Evolutionary conservation across 179 eudicot species (phyloP), one percentile per base, ranked within the genome.

Genomic region (Carnegiea gigantea): DNA sequence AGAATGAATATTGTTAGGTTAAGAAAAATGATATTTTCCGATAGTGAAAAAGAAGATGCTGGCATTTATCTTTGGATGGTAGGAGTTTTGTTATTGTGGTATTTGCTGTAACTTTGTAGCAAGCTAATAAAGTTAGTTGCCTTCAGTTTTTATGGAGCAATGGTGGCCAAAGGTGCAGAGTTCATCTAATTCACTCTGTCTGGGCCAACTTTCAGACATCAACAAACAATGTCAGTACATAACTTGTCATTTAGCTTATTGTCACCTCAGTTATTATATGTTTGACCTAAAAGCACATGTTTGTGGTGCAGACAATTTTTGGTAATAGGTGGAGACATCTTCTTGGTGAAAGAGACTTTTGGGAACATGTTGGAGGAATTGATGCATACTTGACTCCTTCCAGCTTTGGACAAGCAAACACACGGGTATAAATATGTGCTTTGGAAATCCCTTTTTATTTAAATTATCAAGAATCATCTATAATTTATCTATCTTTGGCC

Each of bases 161-260:
- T 77, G 97, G 98, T 53, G 95, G 99, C 13, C 91, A 88, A 78
- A 91, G 77, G 84, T 84, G 89, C 83, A 85, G 85, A 64, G 33
- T 82, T 81, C 93, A 94, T 88, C 83, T 96, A 46, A 81, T 96
- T 85, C 99, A 96, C 91, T 96, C 99, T 38, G 88, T 96, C 38
- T 96, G 99, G 99, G 99, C 90, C 20, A 96, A 96, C 84, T 96
- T 96, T 84, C 99, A 96, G 89, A 94, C 98, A 40, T 92, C 99
- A 81, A 78, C 87, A 23, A 92, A 84, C 87, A 96, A 95, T 86
- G 99, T 96, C 80, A 94, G 99, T 83, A 6, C 46, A 46, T 26
- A 78, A 28, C 6, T 71, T 28, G 7, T 53, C 3, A 21, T 36
- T 65, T 62, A 23, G 40, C 33, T 49, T 76, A 17, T 26, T 40